Conservation (phyloP, 1,139 yeast genomes). For the Suhomyces maxii region DNA sequence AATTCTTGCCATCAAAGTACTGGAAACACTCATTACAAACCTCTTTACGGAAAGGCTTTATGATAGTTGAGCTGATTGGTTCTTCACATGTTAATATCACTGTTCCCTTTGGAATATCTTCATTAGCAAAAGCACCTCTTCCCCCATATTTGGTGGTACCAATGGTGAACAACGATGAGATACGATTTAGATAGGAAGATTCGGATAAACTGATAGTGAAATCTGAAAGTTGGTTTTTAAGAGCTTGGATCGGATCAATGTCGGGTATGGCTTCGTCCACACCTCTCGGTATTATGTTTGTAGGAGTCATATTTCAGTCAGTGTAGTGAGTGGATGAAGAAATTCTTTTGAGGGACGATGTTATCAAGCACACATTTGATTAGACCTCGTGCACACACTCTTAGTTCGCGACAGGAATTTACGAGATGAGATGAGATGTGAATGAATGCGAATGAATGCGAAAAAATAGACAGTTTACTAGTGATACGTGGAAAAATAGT, state of each 20-base stretch:
- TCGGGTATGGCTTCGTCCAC: neutral
- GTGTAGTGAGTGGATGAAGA: neutral
- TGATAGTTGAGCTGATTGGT: constrained; percentile 51
- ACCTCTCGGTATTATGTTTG: constrained; percentile 4
- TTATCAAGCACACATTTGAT: too few species aligned
- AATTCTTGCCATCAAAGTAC: constrained; percentile 49
- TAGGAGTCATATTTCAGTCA: neutral
- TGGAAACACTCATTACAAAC: constrained; percentile 59
- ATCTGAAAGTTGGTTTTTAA: neutral
- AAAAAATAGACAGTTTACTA: too few species aligned
- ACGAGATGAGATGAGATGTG: constrained; percentile 8
- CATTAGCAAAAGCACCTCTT: constrained; percentile 60
- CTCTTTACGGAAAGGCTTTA: constrained; percentile 61
- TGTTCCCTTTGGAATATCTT: constrained; percentile 41
- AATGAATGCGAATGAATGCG: too few species aligned
- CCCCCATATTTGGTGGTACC: constrained; percentile 55
- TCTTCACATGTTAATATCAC: constrained; percentile 37
- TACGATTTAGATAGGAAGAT: constrained; percentile 4
- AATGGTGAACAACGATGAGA: constrained; percentile 38
- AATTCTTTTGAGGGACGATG: too few species aligned
- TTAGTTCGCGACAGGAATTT: constrained; percentile 4
- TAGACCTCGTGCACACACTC: constrained; percentile 2
- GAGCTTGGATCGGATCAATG: neutral
- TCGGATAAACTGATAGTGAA: neutral
- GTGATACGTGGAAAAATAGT: too few species aligned